These are phyloP conservation scores for Nepenthes alata DNA, from an alignment of 179 eudicot species.

Conservation along the genomic window DNA sequence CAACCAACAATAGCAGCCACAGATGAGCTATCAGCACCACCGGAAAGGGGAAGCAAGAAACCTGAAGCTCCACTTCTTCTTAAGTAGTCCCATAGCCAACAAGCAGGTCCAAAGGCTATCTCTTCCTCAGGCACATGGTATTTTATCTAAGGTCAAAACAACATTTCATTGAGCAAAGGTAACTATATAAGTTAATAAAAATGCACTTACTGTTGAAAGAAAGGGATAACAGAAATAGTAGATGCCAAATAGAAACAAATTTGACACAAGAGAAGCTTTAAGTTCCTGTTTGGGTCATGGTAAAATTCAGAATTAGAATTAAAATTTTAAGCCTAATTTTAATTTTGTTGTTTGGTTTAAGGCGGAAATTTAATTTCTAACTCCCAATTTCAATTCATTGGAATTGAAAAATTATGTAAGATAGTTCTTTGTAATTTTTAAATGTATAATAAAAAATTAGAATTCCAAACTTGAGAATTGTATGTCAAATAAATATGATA, in stretches of 20 bases:
- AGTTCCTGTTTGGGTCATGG: no score
- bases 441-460: no score
- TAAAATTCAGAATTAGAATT: no score
- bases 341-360: no score
- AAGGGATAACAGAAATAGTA: not conserved
- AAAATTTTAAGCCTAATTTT: no score
- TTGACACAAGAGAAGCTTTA: not conserved
- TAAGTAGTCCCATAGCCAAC: constrained; percentile 97
- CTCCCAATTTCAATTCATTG: no score
- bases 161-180: constrained; percentile 2
- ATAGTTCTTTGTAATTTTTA: no score
- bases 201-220: not conserved
- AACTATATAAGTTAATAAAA: not conserved
- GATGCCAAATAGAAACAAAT: not conserved
- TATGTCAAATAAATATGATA: no score
- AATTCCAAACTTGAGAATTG: no score
- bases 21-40: constrained; percentile 98
- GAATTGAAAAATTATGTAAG: no score
- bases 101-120: constrained; percentile 94
- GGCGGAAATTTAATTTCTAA: no score
- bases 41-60: constrained; percentile 90
- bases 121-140: constrained; percentile 94
- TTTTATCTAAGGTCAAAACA: constrained; percentile 35
- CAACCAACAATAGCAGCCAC: constrained; percentile 96
- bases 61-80: constrained; percentile 99